Base-by-base conservation (phyloP, 495 filamentous ascomycete species). In the Choiromyces venosus region DNA sequence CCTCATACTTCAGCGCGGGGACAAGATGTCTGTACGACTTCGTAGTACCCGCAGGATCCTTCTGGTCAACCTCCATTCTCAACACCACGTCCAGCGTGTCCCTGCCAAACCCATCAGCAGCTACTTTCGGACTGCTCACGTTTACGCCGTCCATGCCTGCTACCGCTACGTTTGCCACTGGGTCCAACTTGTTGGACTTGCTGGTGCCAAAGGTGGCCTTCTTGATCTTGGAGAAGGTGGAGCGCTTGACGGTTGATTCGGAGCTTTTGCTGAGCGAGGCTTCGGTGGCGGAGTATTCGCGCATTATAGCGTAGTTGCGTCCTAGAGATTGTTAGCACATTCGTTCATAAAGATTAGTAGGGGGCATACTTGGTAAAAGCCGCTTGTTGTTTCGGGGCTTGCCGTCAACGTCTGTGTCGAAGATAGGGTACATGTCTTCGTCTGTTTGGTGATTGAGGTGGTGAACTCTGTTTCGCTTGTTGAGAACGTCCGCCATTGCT, bases 341-440 rank as follows among this genome's bases (percentile, higher is more conserved):
- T 52, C 79, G 82, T 7, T 19, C 29, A 25, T 44, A 42, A 64
- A 14, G 9, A 38, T 0, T 39, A 25, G 18, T 56, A 42, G 9
- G 36, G 18, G 9, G 81, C 82, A n/a, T 83, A 85, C 96, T 89
- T 37, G 94, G 93, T 18, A 99, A 86, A n/a, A 99, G 84, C 71
- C 89, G 88, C 77, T 93, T 94, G 83, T 99, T 99, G 80, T 96
- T 97, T 74, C 95, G 88, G 16, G 88, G 85, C 80, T 93, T 94
- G 65, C 91, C 92, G 78, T 97, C 93, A 3, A 97, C 92, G 79
- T 96, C 95, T 67, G 91, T 88, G 0, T 85, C 86, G 82, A 99
- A 99, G 69, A 98, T 88, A 1, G 95, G 93, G 69, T 97, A 93
- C 91, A 98, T 94, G 79, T 93, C 89, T 82, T 99, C 95, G 72